Evolutionary conservation across 2,329 filamentous ascomycete species (phyloP), one percentile per base, ranked within the genome.

Genomic region (Chaetomium olivaceum): DNA sequence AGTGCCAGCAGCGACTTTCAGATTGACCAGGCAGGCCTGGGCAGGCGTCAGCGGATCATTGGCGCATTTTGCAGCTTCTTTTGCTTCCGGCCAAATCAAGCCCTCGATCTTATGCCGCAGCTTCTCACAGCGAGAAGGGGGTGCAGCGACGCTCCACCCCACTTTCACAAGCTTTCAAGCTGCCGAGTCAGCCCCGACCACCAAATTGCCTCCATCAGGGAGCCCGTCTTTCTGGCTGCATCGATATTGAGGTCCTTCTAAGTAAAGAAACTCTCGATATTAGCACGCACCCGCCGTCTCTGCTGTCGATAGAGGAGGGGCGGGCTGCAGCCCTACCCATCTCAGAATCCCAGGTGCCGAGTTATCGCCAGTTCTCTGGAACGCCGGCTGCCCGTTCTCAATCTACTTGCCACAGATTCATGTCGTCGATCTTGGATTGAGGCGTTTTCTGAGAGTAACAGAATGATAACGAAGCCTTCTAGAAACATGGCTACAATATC

Each of bases 291-390:
- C 58, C 50, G 52, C 27, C 52, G 67, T 63, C 29, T 62, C 36
- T 63, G 23, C 54, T 66, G 5, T 61, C 60, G 33, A 29, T 27
- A 46, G 60, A 65, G 39, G 61, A 58, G 54, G 43, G 62, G 58
- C 62, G 39, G 55, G 62, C 68, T 74, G 72, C 72, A 73, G 73
- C 72, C 72, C 70, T 75, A 72, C 61, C 72, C 72, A 70, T 60
- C 67, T 56, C 61, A 56, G 56, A 56, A 62, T 60, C 62, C 33
- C 66, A 59, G 62, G 50, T 67, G 59, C 62, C 63, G 60, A 58
- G 36, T 62, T 55, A 54, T 61, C 67, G 43, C 64, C 58, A 64
- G 58, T 39, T 16, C 29, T 62, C 65, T 64, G 69, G 61, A 59
- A 64, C 67, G 61, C 55, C 39, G 63, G n/a, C 50, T 50, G 43